Percentiles rank a stretch among this genome's conserved stretches.
Conservation (phyloP, 2,329 filamentous ascomycete species). For the Didymellaceae sp. region DNA sequence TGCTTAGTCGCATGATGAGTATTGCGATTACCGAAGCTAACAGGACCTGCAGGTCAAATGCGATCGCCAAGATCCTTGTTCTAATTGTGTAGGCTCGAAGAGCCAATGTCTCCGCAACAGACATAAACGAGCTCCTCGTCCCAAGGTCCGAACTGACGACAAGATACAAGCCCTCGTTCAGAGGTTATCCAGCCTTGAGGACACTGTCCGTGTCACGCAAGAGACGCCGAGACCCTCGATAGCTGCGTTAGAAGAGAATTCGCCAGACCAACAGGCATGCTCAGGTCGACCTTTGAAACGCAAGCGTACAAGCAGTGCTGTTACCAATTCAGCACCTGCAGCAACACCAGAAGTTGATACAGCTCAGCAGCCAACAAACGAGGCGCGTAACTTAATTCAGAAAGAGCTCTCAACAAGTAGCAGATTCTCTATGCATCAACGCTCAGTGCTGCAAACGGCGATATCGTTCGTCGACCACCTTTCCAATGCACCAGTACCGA, state of each 20-base stretch:
- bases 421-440: conserved; percentile 34
- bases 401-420: conserved; percentile 40
- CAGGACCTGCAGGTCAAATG: conserved; percentile 39
- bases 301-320: conserved; percentile 26
- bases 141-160: conserved; percentile 38
- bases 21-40: conserved; percentile 3
- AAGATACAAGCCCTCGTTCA: conserved; percentile 41
- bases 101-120: conserved; percentile 41
- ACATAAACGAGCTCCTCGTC: conserved; percentile 34
- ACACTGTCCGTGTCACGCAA: conserved; percentile 29
- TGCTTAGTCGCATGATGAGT: neutral
- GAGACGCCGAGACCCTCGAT: conserved; percentile 9
- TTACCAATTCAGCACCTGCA: conserved; percentile 12
- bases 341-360: conserved; percentile 27
- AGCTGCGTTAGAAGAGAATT: conserved; percentile 1
- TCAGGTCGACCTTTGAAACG: conserved; percentile 30
- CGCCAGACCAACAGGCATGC: conserved; percentile 6
- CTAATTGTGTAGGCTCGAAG: conserved; percentile 36
- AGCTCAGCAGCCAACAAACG: conserved; percentile 29
- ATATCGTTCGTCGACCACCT: conserved; percentile 42
- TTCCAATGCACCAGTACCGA: conserved; percentile 30
- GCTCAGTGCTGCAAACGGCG: conserved; percentile 39
- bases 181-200: conserved; percentile 35
- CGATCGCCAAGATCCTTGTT: conserved; percentile 43
- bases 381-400: conserved; percentile 36